phyloP scores from a whole-genome alignment of 768 basidiomycete species.

The Russula ochroleuca region DNA sequence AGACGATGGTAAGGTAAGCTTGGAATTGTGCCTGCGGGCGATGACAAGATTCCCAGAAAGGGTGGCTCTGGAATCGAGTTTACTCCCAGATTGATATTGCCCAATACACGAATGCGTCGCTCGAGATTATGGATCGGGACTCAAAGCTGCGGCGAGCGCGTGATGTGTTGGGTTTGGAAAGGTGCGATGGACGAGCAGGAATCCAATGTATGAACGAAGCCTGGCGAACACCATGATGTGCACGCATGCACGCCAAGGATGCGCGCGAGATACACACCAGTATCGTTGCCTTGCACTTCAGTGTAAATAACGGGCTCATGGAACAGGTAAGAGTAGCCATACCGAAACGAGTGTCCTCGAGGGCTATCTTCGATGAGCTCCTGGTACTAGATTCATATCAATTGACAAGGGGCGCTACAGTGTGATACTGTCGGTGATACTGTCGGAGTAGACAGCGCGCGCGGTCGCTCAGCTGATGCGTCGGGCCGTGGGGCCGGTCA shows the following conservation, averaged over 20 bases:
- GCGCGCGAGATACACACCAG: slow-evolving; percentile 45
- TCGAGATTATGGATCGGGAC: too few relatives aligned
- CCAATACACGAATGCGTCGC: too few relatives aligned
- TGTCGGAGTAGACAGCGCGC: too few relatives aligned
- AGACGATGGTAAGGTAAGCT: too few relatives aligned
- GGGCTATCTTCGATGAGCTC: slow-evolving; percentile 71
- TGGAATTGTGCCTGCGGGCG: too few relatives aligned
- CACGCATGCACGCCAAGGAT: neutral
- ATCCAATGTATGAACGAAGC: slow-evolving; percentile 81
- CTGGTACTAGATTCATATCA: slow-evolving; percentile 76
- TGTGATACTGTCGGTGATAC: too few relatives aligned
- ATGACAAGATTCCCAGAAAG: too few relatives aligned
- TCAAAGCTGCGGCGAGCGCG: slow-evolving; percentile 77
- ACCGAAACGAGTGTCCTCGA: slow-evolving; percentile 71
- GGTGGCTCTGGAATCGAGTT: too few relatives aligned
- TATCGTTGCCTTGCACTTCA: slow-evolving; percentile 72
- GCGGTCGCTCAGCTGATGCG: too few relatives aligned
- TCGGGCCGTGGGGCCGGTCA: too few relatives aligned
- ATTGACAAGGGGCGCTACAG: too few relatives aligned
- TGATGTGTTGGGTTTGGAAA: slow-evolving; percentile 87
- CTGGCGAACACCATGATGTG: slow-evolving; percentile 23
- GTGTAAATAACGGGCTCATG: neutral
- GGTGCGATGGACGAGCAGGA: slow-evolving; percentile 77
- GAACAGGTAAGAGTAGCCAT: slow-evolving; percentile 27
- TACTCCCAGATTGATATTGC: too few relatives aligned